Evolutionary conservation across 176 grass and related monocot species (phyloP).

Genomic region (Avena sativa): DNA sequence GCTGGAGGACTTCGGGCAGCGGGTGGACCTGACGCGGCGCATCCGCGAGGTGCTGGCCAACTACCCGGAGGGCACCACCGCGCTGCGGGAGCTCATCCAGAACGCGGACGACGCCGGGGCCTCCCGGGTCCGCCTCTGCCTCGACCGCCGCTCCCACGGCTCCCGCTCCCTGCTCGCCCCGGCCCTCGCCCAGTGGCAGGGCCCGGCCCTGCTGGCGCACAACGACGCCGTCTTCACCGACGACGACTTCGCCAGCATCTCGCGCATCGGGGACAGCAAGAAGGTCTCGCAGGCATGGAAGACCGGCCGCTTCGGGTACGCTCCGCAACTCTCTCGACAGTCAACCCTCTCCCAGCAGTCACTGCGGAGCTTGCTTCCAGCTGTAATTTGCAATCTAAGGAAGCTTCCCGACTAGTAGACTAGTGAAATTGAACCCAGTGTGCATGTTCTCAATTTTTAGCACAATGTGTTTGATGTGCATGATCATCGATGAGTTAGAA

Average conservation of each 20-base stretch:
- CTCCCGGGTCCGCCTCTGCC: slow-evolving; percentile 80
- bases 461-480: not conserved
- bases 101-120: slow-evolving; percentile 92
- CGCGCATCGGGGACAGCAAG: slow-evolving; percentile 85
- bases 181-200: slow-evolving; percentile 85
- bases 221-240: slow-evolving; percentile 91
- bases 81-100: slow-evolving; percentile 92
- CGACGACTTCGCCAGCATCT: slow-evolving; percentile 96
- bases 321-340: not conserved
- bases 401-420: not conserved
- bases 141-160: slow-evolving; percentile 81
- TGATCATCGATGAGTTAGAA: not conserved
- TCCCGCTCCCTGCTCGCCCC: slow-evolving; percentile 64
- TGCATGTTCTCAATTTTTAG: not conserved
- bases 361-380: slow-evolving; percentile 14
- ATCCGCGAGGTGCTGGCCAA: slow-evolving; percentile 92
- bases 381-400: slow-evolving; percentile 6
- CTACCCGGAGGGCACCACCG: slow-evolving; percentile 93
- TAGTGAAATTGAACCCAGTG: not conserved
- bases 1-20: slow-evolving; percentile 92
- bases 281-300: slow-evolving; percentile 94
- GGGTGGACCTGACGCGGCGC: slow-evolving; percentile 87
- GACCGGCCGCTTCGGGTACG: slow-evolving; percentile 90
- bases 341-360: not conserved
- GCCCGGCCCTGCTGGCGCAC: slow-evolving; percentile 76